Base-by-base conservation (phyloP, 768 basidiomycete genomes). In the Lactarius hengduanensis region DNA sequence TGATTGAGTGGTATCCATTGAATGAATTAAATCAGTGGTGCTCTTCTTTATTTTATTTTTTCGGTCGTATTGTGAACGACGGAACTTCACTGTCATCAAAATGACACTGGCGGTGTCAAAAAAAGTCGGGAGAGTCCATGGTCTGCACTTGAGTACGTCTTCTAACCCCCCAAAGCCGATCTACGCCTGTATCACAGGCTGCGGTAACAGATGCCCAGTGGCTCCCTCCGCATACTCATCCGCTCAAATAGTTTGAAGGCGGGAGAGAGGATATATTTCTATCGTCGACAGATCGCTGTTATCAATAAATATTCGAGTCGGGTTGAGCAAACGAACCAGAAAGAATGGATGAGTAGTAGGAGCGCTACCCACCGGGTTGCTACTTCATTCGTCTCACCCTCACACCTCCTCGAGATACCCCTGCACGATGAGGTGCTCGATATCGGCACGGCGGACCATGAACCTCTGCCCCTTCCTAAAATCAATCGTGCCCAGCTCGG, bases 381-480 rank as follows among this genome's bases (percentile, higher is more conserved):
- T n/a, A n/a, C n/a, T n/a, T n/a, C n/a, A n/a, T n/a, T n/a, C n/a
- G n/a, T 34, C 50, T 15, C 11, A 3, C 22, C 26, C 43, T 73
- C 73, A 88, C 67, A 96, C 88, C 72, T 96, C 87, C 79, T 98
- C 92, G 70, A 99, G 79, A 76, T 90, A 96, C 4, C 96, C 96
- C 73, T 95, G 92, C 1, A 96, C 88, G 71, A 98, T 93, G 71
- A 98, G 82, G 75, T 96, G 90, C 75, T 99, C 97, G 68, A 99
- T 89, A 74, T 96, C 94, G 8, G 91, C 85, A 70, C 93, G 80
- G 43, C 92, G 81, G 60, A 98, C 89, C 82, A 95, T 88, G 72
- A 92, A 96, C 69, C 96, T 79, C 76, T 94, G 90, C 0, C 95
- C 96, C 76, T 89, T 91, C 73, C 85, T 84, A 74, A 98, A 95